These are phyloP conservation scores for Nematodospora valgi DNA, from an alignment of 805 yeast species.

Conservation along the genomic window DNA sequence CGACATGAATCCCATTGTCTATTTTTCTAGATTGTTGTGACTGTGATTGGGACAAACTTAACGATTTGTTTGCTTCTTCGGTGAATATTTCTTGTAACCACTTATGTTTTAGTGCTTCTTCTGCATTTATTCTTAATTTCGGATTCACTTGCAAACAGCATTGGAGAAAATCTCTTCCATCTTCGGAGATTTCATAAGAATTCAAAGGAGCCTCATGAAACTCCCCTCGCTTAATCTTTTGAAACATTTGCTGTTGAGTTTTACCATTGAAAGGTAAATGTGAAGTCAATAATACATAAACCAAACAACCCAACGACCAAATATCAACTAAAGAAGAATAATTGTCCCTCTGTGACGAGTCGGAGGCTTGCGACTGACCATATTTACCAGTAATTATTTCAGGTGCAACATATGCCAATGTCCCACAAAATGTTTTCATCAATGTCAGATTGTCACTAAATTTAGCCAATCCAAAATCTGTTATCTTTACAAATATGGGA, in stretches of 20 bases:
- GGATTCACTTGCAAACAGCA: slow-evolving; percentile 78
- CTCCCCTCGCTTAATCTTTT: slow-evolving; percentile 70
- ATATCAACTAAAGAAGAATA: slow-evolving; percentile 91
- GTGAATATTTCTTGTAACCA: slow-evolving; percentile 58
- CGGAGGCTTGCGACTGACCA: slow-evolving; percentile 29
- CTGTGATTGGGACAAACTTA: slow-evolving; percentile 68
- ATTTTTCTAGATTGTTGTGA: slow-evolving; percentile 56
- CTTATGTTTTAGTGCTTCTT: slow-evolving; percentile 69
- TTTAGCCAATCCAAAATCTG: slow-evolving; percentile 96
- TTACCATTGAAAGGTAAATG: slow-evolving; percentile 94
- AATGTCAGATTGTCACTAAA: slow-evolving; percentile 78
- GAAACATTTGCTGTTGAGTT: slow-evolving; percentile 81
- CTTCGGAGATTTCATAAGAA: slow-evolving; percentile 60
- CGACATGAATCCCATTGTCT: slow-evolving; percentile 34
- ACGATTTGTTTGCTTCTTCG: slow-evolving; percentile 26
- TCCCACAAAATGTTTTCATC: slow-evolving; percentile 96
- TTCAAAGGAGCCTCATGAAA: slow-evolving; percentile 75
- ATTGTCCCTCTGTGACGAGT: slow-evolving; percentile 15
- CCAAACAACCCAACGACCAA: slow-evolving; percentile 96
- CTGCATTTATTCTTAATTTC: slow-evolving; percentile 65
- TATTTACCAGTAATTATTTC: slow-evolving; percentile 69
- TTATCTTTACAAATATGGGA: slow-evolving; percentile 87
- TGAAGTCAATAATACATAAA: slow-evolving; percentile 87
- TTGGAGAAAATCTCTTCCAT: slow-evolving; percentile 70
- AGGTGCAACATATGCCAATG: slow-evolving; percentile 95